A percentile compares a stretch with the other conserved stretches of the same genome.
phyloP scores from a whole-genome alignment of 2,329 filamentous ascomycete species.

The Clonostachys byssicola region DNA sequence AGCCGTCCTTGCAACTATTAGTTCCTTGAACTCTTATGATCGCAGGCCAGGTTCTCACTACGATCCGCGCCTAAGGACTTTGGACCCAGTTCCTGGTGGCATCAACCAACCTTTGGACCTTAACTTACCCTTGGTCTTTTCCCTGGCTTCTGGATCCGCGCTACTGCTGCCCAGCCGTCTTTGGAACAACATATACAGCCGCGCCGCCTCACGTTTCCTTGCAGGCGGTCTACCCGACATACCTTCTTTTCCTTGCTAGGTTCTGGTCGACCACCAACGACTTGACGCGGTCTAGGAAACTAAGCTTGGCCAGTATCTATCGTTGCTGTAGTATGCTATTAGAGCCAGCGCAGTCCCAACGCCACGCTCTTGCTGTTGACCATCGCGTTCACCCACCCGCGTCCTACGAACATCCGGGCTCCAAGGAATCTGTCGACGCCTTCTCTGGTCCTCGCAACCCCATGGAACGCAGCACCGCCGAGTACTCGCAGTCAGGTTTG shows the following conservation, averaged over 20 bases:
- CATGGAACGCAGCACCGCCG: constrained; percentile 63
- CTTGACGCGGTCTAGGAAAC: constrained; percentile 21
- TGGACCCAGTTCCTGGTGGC: constrained; percentile 21
- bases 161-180: constrained; percentile 20
- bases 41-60: constrained; percentile 17
- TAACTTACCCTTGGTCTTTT: constrained; percentile 8
- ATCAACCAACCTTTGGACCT: constrained; percentile 16
- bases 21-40: constrained; percentile 20
- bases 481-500: constrained; percentile 88
- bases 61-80: constrained; percentile 25
- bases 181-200: constrained; percentile 25
- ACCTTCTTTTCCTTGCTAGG: constrained; percentile 8
- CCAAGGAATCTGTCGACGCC: constrained; percentile 16
- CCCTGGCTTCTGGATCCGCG: constrained; percentile 20
- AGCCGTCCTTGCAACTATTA: constrained; percentile 8
- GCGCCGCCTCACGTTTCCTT: constrained; percentile 21
- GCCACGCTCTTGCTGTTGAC: constrained; percentile 1
- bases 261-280: constrained; percentile 14
- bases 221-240: constrained; percentile 16
- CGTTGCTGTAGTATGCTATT: neutral
- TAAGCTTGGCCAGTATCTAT: neutral
- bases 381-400: constrained; percentile 13
- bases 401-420: constrained; percentile 6
- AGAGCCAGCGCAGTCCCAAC: too few relatives aligned
- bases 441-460: constrained; percentile 20